A percentile compares a stretch with the other conserved stretches of the same genome.
phyloP scores from a whole-genome alignment of 306 rosid species.

The Medicago ruthenica region DNA sequence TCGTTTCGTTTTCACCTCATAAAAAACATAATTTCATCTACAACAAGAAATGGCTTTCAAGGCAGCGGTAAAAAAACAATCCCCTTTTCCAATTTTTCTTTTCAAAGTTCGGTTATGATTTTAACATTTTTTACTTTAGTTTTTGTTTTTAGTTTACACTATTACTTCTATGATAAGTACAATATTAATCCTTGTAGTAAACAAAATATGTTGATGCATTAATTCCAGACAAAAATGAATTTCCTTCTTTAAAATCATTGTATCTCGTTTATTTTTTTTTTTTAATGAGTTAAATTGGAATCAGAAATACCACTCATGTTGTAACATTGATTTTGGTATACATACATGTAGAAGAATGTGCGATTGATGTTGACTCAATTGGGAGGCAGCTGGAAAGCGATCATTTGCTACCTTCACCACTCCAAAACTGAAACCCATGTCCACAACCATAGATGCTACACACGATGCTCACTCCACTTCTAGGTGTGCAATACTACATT shows the following conservation, averaged over 20 bases:
- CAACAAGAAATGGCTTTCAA: conserved; percentile 48
- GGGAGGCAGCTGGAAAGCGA: conserved; percentile 45
- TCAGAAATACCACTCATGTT: neutral
- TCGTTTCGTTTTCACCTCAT: neutral
- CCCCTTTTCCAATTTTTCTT: neutral
- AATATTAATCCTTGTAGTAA: neutral
- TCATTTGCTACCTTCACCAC: conserved; percentile 31
- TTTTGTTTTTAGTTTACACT: neutral
- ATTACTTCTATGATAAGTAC: too few species aligned
- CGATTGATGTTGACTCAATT: neutral
- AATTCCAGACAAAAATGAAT: too few species aligned
- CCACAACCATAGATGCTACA: conserved; percentile 11
- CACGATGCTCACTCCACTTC: conserved; percentile 10
- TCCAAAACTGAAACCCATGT: conserved; percentile 45
- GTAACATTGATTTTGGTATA: neutral
- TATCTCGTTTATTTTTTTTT: too few species aligned
- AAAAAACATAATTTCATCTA: neutral
- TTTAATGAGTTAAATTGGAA: too few species aligned
- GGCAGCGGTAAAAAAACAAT: conserved; percentile 31
- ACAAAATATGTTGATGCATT: neutral
- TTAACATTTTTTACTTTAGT: neutral
- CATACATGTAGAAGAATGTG: conserved; percentile 35
- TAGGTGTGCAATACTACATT: conserved; percentile 1
- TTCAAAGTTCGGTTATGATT: neutral
- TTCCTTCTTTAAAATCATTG: neutral